These are phyloP conservation scores for Sedum album DNA, from an alignment of 164 flowering plant species.

Conservation along the genomic window DNA sequence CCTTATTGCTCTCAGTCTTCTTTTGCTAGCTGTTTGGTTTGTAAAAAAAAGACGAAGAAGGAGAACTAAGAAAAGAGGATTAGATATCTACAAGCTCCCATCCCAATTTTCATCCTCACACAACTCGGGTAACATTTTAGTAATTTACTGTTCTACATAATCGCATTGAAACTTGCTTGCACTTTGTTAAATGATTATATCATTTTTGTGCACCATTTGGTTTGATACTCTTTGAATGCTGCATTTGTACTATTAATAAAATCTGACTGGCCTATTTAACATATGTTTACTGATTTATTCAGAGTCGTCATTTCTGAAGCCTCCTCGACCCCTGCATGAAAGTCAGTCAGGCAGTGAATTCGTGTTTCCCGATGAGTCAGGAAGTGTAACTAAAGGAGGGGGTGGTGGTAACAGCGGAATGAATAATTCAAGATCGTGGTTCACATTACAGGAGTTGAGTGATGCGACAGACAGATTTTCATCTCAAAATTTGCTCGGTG, in stretches of 20 bases:
- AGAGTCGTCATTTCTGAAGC: not conserved
- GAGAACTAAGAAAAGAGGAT: not conserved
- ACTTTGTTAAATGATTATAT: too few relatives aligned
- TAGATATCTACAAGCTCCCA: not conserved
- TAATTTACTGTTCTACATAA: too few relatives aligned
- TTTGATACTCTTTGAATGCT: not conserved
- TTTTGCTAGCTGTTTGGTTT: not conserved
- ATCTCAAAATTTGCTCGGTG: constrained; percentile 35
- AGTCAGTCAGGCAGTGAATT: constrained; percentile 1
- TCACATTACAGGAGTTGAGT: constrained; percentile 44
- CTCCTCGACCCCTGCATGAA: not conserved
- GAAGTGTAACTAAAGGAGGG: constrained; percentile 2
- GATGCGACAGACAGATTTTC: constrained; percentile 43
- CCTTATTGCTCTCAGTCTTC: not conserved
- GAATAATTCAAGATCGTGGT: constrained; percentile 19
- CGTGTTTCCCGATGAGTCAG: not conserved
- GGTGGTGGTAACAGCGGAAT: constrained; percentile 24
- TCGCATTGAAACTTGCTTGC: too few relatives aligned
- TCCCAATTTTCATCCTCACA: not conserved
- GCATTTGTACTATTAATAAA: not conserved
- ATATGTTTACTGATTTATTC: not conserved
- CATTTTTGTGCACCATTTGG: too few relatives aligned
- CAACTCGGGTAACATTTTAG: constrained; percentile 1
- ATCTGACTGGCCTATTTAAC: not conserved
- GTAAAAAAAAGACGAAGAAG: not conserved